These are phyloP conservation scores for Pythium apleroticum DNA, from an alignment of 352 stramenopile genomes.

Conservation along the genomic window DNA sequence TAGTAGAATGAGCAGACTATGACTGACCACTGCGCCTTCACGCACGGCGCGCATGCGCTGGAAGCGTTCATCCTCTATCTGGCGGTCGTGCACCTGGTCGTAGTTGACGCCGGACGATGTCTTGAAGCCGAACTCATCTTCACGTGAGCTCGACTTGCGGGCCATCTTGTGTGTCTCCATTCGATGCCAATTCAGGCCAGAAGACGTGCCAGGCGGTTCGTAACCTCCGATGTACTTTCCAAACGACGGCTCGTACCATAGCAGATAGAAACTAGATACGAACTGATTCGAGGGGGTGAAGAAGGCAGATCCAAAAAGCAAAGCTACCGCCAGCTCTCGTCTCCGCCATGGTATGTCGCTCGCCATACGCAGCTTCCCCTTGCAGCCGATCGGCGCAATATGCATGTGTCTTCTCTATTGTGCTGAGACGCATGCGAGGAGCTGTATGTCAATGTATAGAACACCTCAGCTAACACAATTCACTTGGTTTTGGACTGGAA, in stretches of 20 bases:
- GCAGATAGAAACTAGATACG: conserved; percentile 4
- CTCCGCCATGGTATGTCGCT: conserved; percentile 24
- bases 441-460: not conserved
- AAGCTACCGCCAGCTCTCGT: conserved; percentile 2
- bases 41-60: conserved; percentile 69
- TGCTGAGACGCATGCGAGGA: not conserved
- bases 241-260: not conserved
- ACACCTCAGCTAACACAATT: not conserved
- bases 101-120: conserved; percentile 85
- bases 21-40: conserved; percentile 38
- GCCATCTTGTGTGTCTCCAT: conserved; percentile 24
- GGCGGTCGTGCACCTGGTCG: conserved; percentile 70
- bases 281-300: conserved; percentile 20
- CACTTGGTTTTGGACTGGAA: not conserved
- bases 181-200: not conserved
- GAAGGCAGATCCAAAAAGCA: conserved; percentile 24
- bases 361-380: not conserved
- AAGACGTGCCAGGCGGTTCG: not conserved
- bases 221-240: not conserved
- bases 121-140: conserved; percentile 70
- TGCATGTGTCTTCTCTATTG: too few species aligned
- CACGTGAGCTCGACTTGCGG: conserved; percentile 28
- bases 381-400: not conserved
- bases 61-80: conserved; percentile 85
- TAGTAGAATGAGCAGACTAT: not conserved